Evolutionary conservation across 345 rosid genomes (phyloP), one percentile per base, ranked within the genome.

Genomic region (Trapa bicornis): DNA sequence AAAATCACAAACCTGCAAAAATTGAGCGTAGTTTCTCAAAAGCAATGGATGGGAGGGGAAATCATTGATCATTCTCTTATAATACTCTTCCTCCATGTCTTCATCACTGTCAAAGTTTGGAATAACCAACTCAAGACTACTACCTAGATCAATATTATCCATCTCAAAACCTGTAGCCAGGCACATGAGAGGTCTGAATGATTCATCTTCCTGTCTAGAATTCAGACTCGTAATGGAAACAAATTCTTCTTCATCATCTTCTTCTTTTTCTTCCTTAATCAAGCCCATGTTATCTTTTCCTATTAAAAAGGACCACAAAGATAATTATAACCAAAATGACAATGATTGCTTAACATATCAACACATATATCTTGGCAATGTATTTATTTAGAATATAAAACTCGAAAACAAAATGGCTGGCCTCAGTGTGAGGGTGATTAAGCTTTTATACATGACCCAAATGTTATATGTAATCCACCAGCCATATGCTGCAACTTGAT

Each of bases 141-240:
- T 69, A 6, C 69, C 76, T 15, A 81, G 73, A 60, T 74, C 77
- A 60, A 47, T 65, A 68, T 65, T 72, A 75, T 79, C 82, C 45
- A 84, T 76, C 66, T 93, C 97, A 68, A 88, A 73, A 1, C 91
- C 91, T 5, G 86, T 37, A 56, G 96, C 89, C 68, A 91, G 88
- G 74, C 82, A 84, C 92, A 86, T 72, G 53, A 80, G 79, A 79
- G 87, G 87, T 72, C 84, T 85, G 68, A 66, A 72, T 14, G 83
- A 85, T 67, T 84, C 84, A 61, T 68, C 71, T 48, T 72, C 87
- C 57, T 75, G 77, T 64, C 70, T 84, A 64, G 64, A 39, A 36
- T 29, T 38, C 64, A 69, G 43, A 70, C 29, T 39, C 22, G 62
- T 47, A 67, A 65, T 37, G 65, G 60, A 22, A 66, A 57, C 11